Evolutionary conservation across 2,329 filamentous ascomycete genomes (phyloP), one percentile per base, ranked within the genome.

Genomic region (Tolypocladium paradoxum): DNA sequence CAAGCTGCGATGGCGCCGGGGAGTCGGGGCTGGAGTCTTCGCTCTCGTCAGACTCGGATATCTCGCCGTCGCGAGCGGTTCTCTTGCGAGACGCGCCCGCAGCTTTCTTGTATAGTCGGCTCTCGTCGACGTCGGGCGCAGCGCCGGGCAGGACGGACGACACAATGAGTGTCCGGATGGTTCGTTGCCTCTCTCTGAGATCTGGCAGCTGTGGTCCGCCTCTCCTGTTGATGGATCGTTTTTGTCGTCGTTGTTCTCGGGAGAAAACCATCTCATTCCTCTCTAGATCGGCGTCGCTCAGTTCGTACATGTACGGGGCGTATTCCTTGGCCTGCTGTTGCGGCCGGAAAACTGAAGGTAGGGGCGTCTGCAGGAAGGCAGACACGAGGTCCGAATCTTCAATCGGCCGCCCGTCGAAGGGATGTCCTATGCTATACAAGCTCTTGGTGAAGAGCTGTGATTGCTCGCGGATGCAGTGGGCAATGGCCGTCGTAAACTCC

Each of bases 401-500:
- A 24, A 97, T 80, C 2, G 90, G 90, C 36, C 93, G 82, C 49
- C 93, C 93, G 66, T 99, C 93, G 63, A 99, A 99, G 29, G 90
- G 86, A 72, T 99, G 91, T 2, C 91, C 90, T 51, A 95, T 83
- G 62, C 93, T 89, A 71, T 96, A 97, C 55, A 99, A 74, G 64
- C 90, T 95, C 66, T 90, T 87, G 6, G 90, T 95, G 68, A 96
- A 99, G 33, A 97, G 80, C 66, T 99, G 93, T 40, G 86, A 84
- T 70, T 99, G 93, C 70, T 99, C 93, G 57, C 93, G 87, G 64
- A 99, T 99, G 56, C 90, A 96, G 71, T 99, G 93, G 14, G 93
- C 93, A 67, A 99, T 97, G 8, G 93, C 92, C 0, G 93, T 99
- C 2, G 90, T 91, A 64, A 99, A 99, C 68, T 99, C 93, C 58